Percentiles rank a stretch among this genome's conserved stretches.
Conservation (phyloP, 106 monocot genomes). For the Narthecium ossifragum region DNA sequence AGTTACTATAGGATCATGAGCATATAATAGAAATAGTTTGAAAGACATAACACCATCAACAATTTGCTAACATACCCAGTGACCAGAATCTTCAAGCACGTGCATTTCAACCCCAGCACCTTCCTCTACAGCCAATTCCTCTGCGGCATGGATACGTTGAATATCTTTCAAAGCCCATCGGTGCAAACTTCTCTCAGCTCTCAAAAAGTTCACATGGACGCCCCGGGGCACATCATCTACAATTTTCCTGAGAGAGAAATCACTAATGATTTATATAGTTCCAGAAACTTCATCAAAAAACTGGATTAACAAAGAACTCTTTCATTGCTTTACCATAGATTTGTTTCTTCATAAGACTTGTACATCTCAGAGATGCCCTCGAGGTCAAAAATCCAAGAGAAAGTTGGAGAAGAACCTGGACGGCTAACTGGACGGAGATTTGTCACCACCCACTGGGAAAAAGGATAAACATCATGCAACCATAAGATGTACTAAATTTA, state of each 20-base stretch:
- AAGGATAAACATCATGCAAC: too few species aligned
- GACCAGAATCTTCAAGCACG: slow-evolving; percentile 95
- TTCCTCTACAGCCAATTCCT: slow-evolving; percentile 83
- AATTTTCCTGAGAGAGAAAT: slow-evolving; percentile 45
- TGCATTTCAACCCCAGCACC: slow-evolving; percentile 96
- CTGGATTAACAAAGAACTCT: background rate
- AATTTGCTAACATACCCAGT: slow-evolving; percentile 43
- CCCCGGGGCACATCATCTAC: slow-evolving; percentile 94
- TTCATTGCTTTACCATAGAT: slow-evolving; percentile 93
- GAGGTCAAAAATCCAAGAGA: slow-evolving; percentile 91
- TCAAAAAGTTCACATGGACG: slow-evolving; percentile 90
- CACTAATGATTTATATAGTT: background rate
- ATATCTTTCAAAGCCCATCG: slow-evolving; percentile 99
- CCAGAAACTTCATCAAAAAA: background rate
- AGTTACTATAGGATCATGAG: too few species aligned
- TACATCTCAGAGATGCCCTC: slow-evolving; percentile 87
- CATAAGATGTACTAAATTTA: too few species aligned
- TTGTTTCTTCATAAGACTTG: slow-evolving; percentile 86
- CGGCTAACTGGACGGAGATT: slow-evolving; percentile 46
- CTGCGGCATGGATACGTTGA: slow-evolving; percentile 90
- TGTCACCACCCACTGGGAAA: slow-evolving; percentile 80
- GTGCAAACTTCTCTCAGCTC: slow-evolving; percentile 95
- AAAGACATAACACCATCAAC: too few species aligned
- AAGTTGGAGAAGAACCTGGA: slow-evolving; percentile 23
- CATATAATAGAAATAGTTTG: too few species aligned